A percentile compares a stretch with the other conserved stretches of the same genome.
These are phyloP conservation scores for Microbotryum saponariae DNA, from an alignment of 1,284 basidiomycete genomes.

Conservation along the genomic window DNA sequence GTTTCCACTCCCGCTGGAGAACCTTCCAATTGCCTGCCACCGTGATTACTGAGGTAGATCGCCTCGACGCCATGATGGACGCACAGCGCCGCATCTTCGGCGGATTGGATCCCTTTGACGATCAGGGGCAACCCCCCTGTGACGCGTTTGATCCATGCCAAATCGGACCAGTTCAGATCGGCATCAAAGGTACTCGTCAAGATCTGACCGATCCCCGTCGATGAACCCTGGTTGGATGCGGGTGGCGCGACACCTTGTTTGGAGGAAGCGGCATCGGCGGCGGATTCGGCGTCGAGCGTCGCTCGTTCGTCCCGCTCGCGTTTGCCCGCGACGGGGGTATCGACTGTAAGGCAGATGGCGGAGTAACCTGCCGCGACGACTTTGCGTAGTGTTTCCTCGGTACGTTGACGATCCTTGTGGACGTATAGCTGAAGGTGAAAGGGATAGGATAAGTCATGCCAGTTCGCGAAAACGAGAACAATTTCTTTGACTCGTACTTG, in stretches of 20 bases:
- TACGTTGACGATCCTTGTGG: constrained; percentile 60
- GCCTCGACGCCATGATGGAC: constrained; percentile 46
- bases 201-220: no score
- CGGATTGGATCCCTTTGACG: constrained; percentile 47
- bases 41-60: constrained; percentile 44
- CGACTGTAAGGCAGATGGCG: constrained; percentile 84
- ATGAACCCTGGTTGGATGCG: no score
- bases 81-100: constrained; percentile 62
- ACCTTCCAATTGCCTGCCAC: constrained; percentile 40
- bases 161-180: constrained; percentile 42
- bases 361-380: constrained; percentile 66
- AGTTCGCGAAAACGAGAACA: background rate
- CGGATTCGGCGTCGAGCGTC: constrained; percentile 39
- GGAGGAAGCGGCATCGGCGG: constrained; percentile 1
- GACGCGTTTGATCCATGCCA: constrained; percentile 44
- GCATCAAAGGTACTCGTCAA: no score
- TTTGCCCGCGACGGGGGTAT: constrained; percentile 77
- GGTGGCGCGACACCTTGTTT: background rate
- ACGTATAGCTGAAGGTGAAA: constrained; percentile 60
- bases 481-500: no score
- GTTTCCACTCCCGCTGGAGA: constrained; percentile 31
- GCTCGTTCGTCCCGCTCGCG: constrained; percentile 63
- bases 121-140: constrained; percentile 44
- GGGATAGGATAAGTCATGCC: no score
- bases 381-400: constrained; percentile 63